Evolutionary conservation across 2,329 filamentous ascomycete genomes (phyloP), one percentile per base, ranked within the genome.

Genomic region (Paradendryphiella salina): DNA sequence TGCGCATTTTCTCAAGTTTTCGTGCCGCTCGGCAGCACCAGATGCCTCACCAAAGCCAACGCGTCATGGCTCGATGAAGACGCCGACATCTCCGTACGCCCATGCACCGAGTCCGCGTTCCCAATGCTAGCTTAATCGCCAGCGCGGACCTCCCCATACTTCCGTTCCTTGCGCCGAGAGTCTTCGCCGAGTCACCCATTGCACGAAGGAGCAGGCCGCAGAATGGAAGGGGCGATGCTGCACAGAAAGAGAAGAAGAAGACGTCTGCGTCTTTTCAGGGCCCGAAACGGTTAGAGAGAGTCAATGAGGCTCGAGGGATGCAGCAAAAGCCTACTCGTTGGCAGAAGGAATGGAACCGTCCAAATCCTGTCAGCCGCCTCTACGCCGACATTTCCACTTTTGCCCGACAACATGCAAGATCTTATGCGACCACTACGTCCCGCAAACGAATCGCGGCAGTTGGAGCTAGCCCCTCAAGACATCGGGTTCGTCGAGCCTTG

Each of bases 121-220:
- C 63, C 38, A 61, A 71, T 64, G 65, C 58, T 55, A 63, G 67
- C 66, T 60, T 61, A 60, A 51, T 65, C 56, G 61, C 69, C 64
- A 56, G 58, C 61, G 60, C 59, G 13, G 66, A 69, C 36, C 55
- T 52, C 32, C 68, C 69, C 33, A 34, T 73, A 41, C 67, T 76
- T 14, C 70, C 72, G 9, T 73, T 75, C 52, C 71, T 76, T 45
- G 72, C 73, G 17, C 73, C 74, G 23, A 61, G 71, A 51, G 65
- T 62, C 50, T 70, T 67, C 50, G 61, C 57, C 58, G 62, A 59
- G 43, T 52, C 62, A 45, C 57, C 57, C 47, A 53, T 59, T 28
- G 13, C 36, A 18, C 51, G 50, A 34, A 54, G 37, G 28, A 55
- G 59, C 39, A 50, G 50, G 47, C 48, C 32, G 37, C 52, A 51